Conservation (phyloP, 192 early-diverging fungal species). For the Chytriomyces sp. region DNA sequence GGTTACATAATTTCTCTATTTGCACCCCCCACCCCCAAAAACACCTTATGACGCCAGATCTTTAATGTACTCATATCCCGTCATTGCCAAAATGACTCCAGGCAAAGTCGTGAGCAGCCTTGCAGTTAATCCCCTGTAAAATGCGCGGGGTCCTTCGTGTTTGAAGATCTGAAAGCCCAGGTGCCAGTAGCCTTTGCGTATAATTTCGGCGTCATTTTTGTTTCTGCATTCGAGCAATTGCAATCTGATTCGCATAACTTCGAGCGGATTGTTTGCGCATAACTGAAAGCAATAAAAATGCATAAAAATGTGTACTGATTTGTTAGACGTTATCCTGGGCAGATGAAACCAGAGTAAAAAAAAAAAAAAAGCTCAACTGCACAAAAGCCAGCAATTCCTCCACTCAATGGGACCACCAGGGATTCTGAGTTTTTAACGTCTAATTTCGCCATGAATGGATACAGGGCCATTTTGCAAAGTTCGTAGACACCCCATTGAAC, state of each 20-base stretch:
- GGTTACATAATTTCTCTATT: not conserved
- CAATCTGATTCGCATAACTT: conserved; percentile 48
- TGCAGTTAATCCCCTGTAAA: conserved; percentile 49
- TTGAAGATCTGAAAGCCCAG: conserved; percentile 38
- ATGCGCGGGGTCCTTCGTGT: conserved; percentile 44
- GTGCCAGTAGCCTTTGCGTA: conserved; percentile 42
- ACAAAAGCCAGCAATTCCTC: conserved; percentile 44
- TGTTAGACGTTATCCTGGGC: not conserved
- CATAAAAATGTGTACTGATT: not conserved
- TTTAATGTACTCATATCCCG: conserved; percentile 55
- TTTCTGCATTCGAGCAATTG: conserved; percentile 48
- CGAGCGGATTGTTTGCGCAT: conserved; percentile 53
- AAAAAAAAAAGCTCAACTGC: conserved; percentile 33
- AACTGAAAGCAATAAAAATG: not conserved
- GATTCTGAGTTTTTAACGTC: conserved; percentile 26
- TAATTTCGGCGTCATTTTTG: conserved; percentile 42
- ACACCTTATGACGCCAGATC: conserved; percentile 17
- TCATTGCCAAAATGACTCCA: conserved; percentile 51
- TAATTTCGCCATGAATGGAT: conserved; percentile 21
- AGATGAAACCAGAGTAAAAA: not conserved
- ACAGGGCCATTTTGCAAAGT: conserved; percentile 41
- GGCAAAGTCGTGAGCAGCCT: conserved; percentile 50
- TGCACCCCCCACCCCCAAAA: not conserved
- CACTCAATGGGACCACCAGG: conserved; percentile 35
- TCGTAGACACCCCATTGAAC: conserved; percentile 61